Evolutionary conservation across 768 basidiomycete genomes (phyloP).

Genomic region (Mycena galopus): DNA sequence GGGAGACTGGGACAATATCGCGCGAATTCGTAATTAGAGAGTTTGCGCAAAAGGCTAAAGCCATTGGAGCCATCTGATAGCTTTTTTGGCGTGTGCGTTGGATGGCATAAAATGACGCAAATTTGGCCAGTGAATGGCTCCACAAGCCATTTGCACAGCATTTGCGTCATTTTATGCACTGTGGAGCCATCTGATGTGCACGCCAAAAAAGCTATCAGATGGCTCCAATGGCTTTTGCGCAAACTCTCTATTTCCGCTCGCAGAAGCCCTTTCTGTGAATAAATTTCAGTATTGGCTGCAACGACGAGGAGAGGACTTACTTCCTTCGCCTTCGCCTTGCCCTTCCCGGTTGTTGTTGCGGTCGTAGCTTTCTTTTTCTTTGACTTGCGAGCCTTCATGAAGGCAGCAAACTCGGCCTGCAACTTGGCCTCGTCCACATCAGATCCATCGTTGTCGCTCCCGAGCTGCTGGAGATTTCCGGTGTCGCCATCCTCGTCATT

Average conservation of each 20-base stretch:
- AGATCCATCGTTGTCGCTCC: too few relatives aligned
- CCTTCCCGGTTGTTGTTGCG: background rate
- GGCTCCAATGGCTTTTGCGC: too few relatives aligned
- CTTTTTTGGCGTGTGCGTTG: too few relatives aligned
- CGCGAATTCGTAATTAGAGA: too few relatives aligned
- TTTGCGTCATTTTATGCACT: too few relatives aligned
- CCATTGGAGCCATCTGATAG: background rate
- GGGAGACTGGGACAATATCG: too few relatives aligned
- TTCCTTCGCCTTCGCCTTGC: background rate
- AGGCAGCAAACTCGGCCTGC: background rate
- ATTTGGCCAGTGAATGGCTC: too few relatives aligned
- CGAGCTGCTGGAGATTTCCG: background rate
- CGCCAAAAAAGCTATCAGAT: too few relatives aligned
- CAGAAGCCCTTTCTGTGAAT: background rate
- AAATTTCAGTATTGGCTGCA: background rate
- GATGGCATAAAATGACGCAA: too few relatives aligned
- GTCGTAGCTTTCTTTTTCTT: background rate
- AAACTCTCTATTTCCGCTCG: background rate
- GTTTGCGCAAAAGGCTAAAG: too few relatives aligned
- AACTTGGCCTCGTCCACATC: background rate
- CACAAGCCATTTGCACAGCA: too few relatives aligned
- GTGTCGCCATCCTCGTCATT: background rate
- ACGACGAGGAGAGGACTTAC: background rate
- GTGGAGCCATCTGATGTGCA: too few relatives aligned
- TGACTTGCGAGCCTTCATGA: background rate